Base-by-base conservation (phyloP, 208 protist species). In the Acanthamoeba castellanii region DNA sequence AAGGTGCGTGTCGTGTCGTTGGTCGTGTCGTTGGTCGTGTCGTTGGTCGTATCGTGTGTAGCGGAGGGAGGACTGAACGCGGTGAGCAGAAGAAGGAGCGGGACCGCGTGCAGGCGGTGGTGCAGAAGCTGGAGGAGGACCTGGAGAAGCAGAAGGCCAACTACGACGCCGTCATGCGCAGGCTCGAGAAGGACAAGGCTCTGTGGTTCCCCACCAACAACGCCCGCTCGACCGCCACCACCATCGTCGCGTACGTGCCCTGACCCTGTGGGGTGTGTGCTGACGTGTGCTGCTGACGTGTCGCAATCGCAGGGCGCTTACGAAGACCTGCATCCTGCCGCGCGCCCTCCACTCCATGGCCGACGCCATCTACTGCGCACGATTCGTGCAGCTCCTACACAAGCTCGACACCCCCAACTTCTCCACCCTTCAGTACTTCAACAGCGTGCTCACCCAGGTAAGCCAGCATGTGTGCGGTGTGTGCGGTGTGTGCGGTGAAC, bases 301-400 rank as follows among this genome's bases (percentile, higher is more conserved):
- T 70, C 64, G 52, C 16, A 7, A 5, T 3, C 22, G 3, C 59
- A 76, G 68, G 68, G 68, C 68, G 6, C 96, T 97, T 13, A 27
- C 97, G 34, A 96, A 97, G 92, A 81, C 93, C 34, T 98, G 97
- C 96, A 84, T 98, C 25, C 93, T 96, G 16, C 97, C 96, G 52
- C 95, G 97, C 66, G 42, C 72, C 7, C 68, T 94, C 0, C 95
- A 93, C 47, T 95, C 97, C n/a, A 76, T 81, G n/a, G 22, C 90
- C 42, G 96, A 97, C 94, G 95, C 97, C 25, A 20, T 97, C 13
- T 97, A 96, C 89, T 97, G 95, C 85, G 95, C 95, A 1, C 68
- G 95, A 50, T 97, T 98, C 42, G 84, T 96, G 20, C 47, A 93
- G 42, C 61, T 97, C 32, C 30, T 96, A 20, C 95, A 97, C 76